Evolutionary conservation across 805 yeast genomes (phyloP).

Genomic region (Wickerhamiella allomyrinae): DNA sequence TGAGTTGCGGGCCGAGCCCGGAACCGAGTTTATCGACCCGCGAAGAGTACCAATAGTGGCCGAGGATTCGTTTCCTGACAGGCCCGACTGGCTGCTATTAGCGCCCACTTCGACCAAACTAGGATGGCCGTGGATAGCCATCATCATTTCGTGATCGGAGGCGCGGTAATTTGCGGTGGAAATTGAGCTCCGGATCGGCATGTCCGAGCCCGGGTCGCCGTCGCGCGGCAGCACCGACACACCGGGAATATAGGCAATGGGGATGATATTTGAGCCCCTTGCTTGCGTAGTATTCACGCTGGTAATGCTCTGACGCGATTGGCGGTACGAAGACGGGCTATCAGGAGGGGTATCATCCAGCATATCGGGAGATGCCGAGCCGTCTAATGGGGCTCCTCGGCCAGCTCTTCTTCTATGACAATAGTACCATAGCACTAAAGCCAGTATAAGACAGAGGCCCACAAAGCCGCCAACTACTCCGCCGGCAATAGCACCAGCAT

Average conservation of each 20-base stretch:
- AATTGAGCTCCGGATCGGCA: conserved; percentile 24
- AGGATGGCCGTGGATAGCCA: conserved; percentile 67
- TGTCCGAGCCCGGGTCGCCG: conserved; percentile 13
- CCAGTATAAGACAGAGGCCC: conserved; percentile 29
- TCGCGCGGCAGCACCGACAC: conserved; percentile 32
- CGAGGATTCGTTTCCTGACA: conserved; percentile 30
- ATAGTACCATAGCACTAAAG: conserved; percentile 15
- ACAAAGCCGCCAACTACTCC: conserved; percentile 55
- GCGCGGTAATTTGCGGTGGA: conserved; percentile 28
- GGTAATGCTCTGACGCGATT: conserved; percentile 7
- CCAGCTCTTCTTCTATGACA: conserved; percentile 7
- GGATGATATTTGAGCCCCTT: conserved; percentile 73
- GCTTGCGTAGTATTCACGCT: conserved; percentile 21
- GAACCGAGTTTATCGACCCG: not conserved
- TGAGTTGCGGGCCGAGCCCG: not conserved
- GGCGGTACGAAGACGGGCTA: conserved; percentile 29
- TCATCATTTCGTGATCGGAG: conserved; percentile 34
- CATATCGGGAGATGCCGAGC: conserved; percentile 6
- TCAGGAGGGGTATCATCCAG: conserved; percentile 13
- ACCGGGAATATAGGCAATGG: conserved; percentile 90
- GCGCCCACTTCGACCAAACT: conserved; percentile 35
- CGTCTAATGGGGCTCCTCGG: not conserved
- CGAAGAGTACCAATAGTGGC: conserved; percentile 41
- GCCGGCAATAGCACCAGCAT: conserved; percentile 53
- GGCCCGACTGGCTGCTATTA: conserved; percentile 3